A percentile compares a stretch with the other conserved stretches of the same genome.
Evolutionary conservation across 768 basidiomycete species (phyloP).

Genomic region (Astraeus odoratus): DNA sequence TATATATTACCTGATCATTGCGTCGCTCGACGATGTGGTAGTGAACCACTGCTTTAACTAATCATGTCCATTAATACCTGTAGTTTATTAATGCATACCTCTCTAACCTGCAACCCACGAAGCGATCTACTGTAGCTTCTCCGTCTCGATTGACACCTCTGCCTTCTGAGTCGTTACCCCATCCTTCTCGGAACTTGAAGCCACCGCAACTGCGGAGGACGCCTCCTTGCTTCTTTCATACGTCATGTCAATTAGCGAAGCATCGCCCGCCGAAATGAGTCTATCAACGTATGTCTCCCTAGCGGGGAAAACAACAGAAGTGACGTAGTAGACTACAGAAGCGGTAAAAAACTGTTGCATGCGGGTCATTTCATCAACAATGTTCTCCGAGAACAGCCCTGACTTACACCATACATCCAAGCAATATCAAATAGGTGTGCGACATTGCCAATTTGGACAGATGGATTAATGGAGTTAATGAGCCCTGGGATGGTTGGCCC

Average conservation of each 20-base stretch:
- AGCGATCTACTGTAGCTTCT: no score
- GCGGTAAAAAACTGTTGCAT: conserved; percentile 3
- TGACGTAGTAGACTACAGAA: conserved; percentile 21
- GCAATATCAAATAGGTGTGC: conserved; percentile 59
- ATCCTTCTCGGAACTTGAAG: no score
- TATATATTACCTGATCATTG: no score
- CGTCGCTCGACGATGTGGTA: no score
- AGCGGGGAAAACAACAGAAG: conserved; percentile 21
- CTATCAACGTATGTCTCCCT: conserved; percentile 20
- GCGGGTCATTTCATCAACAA: conserved; percentile 6
- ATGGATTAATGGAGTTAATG: conserved; percentile 62
- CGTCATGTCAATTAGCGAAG: not conserved
- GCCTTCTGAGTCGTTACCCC: no score
- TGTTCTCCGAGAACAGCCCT: not conserved
- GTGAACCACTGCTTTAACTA: no score
- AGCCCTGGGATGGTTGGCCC: conserved; percentile 74
- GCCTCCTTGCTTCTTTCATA: not conserved
- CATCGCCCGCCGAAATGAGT: conserved; percentile 18
- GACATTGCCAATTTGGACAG: conserved; percentile 53
- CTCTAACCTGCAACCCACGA: no score
- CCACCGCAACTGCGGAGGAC: not conserved
- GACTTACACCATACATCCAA: conserved; percentile 68
- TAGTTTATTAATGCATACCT: no score
- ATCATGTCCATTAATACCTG: no score
- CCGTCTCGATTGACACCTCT: no score